phyloP scores from a whole-genome alignment of 768 basidiomycete species.

The Mycena sanguinolenta region DNA sequence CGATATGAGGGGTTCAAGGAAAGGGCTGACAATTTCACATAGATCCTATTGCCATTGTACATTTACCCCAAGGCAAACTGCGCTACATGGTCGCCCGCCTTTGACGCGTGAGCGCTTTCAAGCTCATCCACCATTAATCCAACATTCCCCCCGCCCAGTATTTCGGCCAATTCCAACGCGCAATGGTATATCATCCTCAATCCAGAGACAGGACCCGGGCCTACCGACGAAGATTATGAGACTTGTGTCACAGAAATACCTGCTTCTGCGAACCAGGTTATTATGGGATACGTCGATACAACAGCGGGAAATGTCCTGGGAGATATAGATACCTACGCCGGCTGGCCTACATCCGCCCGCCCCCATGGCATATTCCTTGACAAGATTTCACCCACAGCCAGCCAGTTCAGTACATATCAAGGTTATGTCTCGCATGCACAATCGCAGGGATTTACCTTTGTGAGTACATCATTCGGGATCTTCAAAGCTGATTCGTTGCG shows the following conservation, averaged over 20 bases:
- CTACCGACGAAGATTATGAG: neutral
- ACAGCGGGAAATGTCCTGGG: neutral
- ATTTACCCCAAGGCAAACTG: constrained; percentile 25
- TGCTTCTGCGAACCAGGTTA: neutral
- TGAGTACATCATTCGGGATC: neutral
- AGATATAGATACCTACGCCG: neutral
- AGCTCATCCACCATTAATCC: neutral
- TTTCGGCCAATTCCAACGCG: constrained; percentile 9
- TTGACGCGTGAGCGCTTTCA: constrained; percentile 18
- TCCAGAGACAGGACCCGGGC: neutral
- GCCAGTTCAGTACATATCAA: neutral
- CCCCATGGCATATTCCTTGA: neutral
- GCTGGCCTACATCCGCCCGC: neutral
- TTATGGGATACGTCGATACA: neutral
- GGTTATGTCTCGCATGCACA: neutral
- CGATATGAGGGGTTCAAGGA: neutral
- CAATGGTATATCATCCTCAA: neutral
- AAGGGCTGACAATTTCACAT: neutral
- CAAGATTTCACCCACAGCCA: neutral
- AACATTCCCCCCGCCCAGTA: constrained; percentile 8
- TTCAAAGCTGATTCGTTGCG: neutral
- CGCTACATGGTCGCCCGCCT: constrained; percentile 27
- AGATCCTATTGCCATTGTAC: constrained; percentile 25
- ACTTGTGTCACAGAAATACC: neutral
- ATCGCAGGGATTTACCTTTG: neutral